Evolutionary conservation across 441 rosid genomes (phyloP).

Genomic region (Theobroma grandiflorum): DNA sequence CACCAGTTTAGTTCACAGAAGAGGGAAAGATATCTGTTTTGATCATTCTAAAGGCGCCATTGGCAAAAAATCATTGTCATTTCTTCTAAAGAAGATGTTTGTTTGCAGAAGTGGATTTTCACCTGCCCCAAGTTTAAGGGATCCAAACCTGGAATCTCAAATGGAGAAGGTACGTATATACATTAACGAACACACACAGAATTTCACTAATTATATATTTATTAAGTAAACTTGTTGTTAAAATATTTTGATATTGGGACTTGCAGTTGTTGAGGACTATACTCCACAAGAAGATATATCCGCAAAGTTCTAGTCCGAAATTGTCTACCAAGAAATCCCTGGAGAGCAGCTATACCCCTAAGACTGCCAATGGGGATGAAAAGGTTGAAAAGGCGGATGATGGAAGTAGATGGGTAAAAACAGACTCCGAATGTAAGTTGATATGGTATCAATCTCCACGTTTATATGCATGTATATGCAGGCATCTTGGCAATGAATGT

Average conservation of each 20-base stretch:
- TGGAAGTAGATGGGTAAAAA: conserved; percentile 69
- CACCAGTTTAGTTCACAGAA: conserved; percentile 19
- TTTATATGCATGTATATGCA: background rate
- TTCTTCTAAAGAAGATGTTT: conserved; percentile 59
- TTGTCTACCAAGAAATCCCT: conserved; percentile 36
- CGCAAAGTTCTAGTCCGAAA: conserved; percentile 38
- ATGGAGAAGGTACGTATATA: conserved; percentile 52
- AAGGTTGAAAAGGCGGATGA: conserved; percentile 36
- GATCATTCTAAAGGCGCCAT: conserved; percentile 35
- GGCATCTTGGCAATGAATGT: background rate
- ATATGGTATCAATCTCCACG: background rate
- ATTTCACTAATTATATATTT: background rate
- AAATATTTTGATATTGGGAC: background rate
- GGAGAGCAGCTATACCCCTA: conserved; percentile 25
- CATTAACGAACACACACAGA: background rate
- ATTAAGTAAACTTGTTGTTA: too few relatives aligned
- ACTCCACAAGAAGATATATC: conserved; percentile 59
- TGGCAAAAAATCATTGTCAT: conserved; percentile 47
- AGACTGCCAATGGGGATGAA: conserved; percentile 30
- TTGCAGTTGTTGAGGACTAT: conserved; percentile 53
- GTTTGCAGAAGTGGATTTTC: conserved; percentile 53
- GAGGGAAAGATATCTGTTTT: conserved; percentile 30
- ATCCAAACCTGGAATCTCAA: conserved; percentile 51
- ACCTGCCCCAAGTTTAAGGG: conserved; percentile 43
- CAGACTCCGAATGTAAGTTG: conserved; percentile 70